These are phyloP conservation scores for Neocatenulostroma microsporum DNA, from an alignment of 2,329 filamentous ascomycete species.

Conservation along the genomic window DNA sequence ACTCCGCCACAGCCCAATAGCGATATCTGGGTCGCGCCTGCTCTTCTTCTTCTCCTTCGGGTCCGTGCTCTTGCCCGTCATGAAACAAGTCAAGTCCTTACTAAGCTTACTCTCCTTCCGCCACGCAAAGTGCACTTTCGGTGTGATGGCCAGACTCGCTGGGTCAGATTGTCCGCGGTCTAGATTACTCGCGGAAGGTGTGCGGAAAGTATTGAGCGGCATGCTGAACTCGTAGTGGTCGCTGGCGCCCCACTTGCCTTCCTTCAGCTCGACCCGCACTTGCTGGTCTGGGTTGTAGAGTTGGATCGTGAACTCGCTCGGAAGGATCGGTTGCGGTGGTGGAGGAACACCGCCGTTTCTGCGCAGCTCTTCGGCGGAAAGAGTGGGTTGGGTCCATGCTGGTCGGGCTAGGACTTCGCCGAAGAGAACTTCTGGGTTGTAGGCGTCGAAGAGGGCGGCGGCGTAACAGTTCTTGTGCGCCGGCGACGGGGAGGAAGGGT, in stretches of 20 bases:
- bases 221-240: constrained; percentile 89
- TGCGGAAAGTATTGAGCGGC: constrained; percentile 73
- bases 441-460: constrained; percentile 74
- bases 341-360: constrained; percentile 57
- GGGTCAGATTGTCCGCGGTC: constrained; percentile 64
- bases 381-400: constrained; percentile 73
- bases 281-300: constrained; percentile 92
- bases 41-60: constrained; percentile 61
- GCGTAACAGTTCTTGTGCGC: constrained; percentile 77
- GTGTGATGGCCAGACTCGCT: constrained; percentile 45
- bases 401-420: constrained; percentile 79
- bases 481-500: constrained; percentile 54
- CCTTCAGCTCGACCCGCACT: constrained; percentile 60
- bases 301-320: constrained; percentile 71
- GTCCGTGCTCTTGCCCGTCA: constrained; percentile 67
- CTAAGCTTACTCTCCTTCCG: constrained; percentile 77
- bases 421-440: constrained; percentile 72
- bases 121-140: constrained; percentile 80
- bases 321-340: constrained; percentile 63
- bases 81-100: constrained; percentile 81
- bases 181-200: constrained; percentile 68
- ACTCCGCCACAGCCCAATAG: constrained; percentile 75
- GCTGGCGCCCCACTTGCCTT: constrained; percentile 70
- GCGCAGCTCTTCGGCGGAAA: constrained; percentile 74
- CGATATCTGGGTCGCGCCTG: constrained; percentile 74